Evolutionary conservation across 345 rosid species (phyloP).

Genomic region (Syzygium aqueum): DNA sequence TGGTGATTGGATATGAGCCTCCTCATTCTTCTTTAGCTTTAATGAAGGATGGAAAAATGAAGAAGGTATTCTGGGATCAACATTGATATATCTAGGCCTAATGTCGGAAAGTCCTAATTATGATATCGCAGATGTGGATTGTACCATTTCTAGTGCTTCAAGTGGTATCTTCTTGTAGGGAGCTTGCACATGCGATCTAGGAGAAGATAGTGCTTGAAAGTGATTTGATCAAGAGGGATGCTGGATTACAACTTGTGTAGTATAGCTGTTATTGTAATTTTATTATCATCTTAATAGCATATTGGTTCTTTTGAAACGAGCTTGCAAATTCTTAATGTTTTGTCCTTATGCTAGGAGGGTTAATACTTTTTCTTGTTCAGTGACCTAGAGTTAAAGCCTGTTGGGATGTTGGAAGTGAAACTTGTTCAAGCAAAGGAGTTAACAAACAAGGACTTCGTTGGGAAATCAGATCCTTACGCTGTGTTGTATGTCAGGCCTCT

Average conservation of each 20-base stretch:
- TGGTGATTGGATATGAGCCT: neutral
- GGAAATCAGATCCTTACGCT: constrained; percentile 98
- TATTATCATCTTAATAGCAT: neutral
- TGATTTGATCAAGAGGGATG: neutral
- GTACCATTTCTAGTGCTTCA: neutral
- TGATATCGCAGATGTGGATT: neutral
- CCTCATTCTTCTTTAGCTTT: neutral
- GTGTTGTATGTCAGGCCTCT: constrained; percentile 72
- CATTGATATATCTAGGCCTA: neutral
- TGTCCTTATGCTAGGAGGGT: neutral
- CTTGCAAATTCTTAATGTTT: neutral
- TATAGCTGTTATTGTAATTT: neutral
- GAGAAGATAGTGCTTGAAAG: neutral
- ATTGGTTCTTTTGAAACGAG: neutral
- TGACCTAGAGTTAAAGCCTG: constrained; percentile 89
- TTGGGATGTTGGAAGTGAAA: constrained; percentile 88
- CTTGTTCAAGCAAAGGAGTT: constrained; percentile 93
- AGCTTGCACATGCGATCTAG: neutral
- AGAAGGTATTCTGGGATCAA: neutral
- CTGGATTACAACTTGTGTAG: neutral
- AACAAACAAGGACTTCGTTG: constrained; percentile 90
- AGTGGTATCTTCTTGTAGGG: neutral
- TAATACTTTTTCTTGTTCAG: constrained; percentile 33
- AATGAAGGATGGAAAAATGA: neutral
- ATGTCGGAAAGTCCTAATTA: neutral